Evolutionary conservation across 2,329 filamentous ascomycete genomes (phyloP).

Genomic region (Bipolaris cookei): DNA sequence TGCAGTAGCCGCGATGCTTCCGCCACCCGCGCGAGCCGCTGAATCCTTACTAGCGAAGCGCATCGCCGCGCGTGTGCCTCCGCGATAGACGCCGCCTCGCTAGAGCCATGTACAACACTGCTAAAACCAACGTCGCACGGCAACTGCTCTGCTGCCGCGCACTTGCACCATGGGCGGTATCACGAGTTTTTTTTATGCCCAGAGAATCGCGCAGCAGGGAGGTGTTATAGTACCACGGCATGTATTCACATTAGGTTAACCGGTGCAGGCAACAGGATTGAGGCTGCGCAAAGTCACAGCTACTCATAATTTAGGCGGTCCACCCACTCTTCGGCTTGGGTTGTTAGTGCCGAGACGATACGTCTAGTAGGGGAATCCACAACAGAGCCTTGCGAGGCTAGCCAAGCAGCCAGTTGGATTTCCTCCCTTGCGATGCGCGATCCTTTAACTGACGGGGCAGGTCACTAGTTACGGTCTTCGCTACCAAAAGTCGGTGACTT

Average conservation of each 20-base stretch:
- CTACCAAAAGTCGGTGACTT: not conserved
- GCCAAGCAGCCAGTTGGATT: not conserved
- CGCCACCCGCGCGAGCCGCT: slow-evolving; percentile 17
- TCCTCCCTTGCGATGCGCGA: not conserved
- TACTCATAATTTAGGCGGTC: slow-evolving; percentile 1
- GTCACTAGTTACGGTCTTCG: not conserved
- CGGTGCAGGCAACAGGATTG: not conserved
- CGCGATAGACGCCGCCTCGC: slow-evolving; percentile 26
- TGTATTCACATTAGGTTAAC: not conserved
- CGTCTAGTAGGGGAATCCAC: not conserved
- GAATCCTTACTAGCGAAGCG: slow-evolving; percentile 16
- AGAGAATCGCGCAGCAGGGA: not conserved
- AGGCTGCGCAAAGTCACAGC: slow-evolving; percentile 1
- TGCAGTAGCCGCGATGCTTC: slow-evolving; percentile 20
- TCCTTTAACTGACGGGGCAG: not conserved
- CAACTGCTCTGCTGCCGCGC: not conserved
- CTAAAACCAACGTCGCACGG: slow-evolving; percentile 26
- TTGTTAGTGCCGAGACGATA: slow-evolving; percentile 6
- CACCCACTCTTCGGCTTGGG: not conserved
- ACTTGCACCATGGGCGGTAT: not conserved
- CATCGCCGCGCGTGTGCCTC: slow-evolving; percentile 13
- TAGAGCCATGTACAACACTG: slow-evolving; percentile 20
- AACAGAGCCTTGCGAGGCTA: slow-evolving; percentile 8
- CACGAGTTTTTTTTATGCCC: not conserved
- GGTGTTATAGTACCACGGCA: not conserved